These are phyloP conservation scores for Yamadazyma trypodendri DNA, from an alignment of 1,139 yeast species.

Conservation along the genomic window DNA sequence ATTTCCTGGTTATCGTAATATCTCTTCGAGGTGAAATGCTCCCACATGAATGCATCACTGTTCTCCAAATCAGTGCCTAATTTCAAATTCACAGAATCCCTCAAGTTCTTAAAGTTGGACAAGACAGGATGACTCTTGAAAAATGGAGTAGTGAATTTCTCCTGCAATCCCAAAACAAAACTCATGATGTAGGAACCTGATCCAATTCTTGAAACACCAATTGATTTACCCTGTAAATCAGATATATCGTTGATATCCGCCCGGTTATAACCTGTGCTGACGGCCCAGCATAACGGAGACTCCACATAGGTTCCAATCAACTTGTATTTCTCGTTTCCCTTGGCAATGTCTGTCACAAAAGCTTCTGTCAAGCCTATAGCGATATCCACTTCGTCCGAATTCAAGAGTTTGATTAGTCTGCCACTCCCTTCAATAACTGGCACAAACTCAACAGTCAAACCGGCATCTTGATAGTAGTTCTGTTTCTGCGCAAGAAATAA, in stretches of 20 bases:
- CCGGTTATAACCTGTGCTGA: slow-evolving; percentile 70
- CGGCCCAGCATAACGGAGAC: slow-evolving; percentile 88
- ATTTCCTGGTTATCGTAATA: slow-evolving; percentile 80
- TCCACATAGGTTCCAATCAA: slow-evolving; percentile 80
- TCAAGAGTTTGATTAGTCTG: slow-evolving; percentile 72
- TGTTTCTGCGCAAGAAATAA: slow-evolving; percentile 66
- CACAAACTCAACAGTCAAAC: slow-evolving; percentile 55
- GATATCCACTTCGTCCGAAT: slow-evolving; percentile 63
- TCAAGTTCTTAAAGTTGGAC: slow-evolving; percentile 68
- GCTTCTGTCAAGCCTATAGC: slow-evolving; percentile 93
- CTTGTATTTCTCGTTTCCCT: slow-evolving; percentile 62
- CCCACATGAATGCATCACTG: slow-evolving; percentile 95
- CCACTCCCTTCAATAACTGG: slow-evolving; percentile 90
- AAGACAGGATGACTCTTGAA: slow-evolving; percentile 53
- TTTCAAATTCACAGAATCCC: slow-evolving; percentile 72
- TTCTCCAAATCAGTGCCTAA: slow-evolving; percentile 32
- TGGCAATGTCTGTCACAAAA: slow-evolving; percentile 77
- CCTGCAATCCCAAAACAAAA: slow-evolving; percentile 70
- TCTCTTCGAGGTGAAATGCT: slow-evolving; percentile 81
- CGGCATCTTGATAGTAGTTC: slow-evolving; percentile 45
- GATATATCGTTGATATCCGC: slow-evolving; percentile 47
- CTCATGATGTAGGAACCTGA: slow-evolving; percentile 92
- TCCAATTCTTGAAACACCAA: slow-evolving; percentile 89
- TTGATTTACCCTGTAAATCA: slow-evolving; percentile 59
- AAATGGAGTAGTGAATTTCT: slow-evolving; percentile 48